Percentiles rank a stretch among this genome's conserved stretches.
Evolutionary conservation across 1,284 basidiomycete species (phyloP).

Genomic region (Lignosus rhinocerotis): DNA sequence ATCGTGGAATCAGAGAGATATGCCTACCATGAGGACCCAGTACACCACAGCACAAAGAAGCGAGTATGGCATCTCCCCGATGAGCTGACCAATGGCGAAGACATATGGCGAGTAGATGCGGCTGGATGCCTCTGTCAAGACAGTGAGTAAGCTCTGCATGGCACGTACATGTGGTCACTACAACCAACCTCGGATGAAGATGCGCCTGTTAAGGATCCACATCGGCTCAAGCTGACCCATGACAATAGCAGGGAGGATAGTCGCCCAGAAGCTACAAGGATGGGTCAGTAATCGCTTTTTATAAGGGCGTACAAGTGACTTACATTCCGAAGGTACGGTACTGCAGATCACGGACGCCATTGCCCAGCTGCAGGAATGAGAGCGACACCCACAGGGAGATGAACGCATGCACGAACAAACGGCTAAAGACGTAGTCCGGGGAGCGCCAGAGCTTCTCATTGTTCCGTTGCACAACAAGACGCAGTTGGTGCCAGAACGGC

Average conservation of each 20-base stretch:
- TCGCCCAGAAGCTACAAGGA: conserved; percentile 60
- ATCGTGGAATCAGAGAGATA: conserved; percentile 8
- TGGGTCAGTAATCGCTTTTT: neutral
- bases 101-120: conserved; percentile 79
- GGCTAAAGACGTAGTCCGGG: conserved; percentile 81
- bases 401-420: conserved; percentile 76
- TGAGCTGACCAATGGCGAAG: conserved; percentile 81
- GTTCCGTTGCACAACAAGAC: conserved; percentile 73
- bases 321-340: conserved; percentile 83
- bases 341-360: conserved; percentile 73
- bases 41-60: conserved; percentile 73
- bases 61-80: conserved; percentile 83
- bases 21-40: conserved; percentile 70
- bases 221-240: conserved; percentile 83
- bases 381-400: conserved; percentile 82
- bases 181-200: conserved; percentile 62
- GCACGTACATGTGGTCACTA: neutral
- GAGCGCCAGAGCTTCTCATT: conserved; percentile 81
- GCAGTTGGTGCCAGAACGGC: conserved; percentile 77
- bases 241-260: conserved; percentile 73
- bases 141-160: neutral
- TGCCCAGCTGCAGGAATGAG: conserved; percentile 79
- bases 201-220: conserved; percentile 80
- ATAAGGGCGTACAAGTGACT: conserved; percentile 25
- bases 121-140: conserved; percentile 60